A percentile compares a stretch with the other conserved stretches of the same genome.
Evolutionary conservation across 352 stramenopile genomes (phyloP).

Genomic region (Aphanomyces euteiches): DNA sequence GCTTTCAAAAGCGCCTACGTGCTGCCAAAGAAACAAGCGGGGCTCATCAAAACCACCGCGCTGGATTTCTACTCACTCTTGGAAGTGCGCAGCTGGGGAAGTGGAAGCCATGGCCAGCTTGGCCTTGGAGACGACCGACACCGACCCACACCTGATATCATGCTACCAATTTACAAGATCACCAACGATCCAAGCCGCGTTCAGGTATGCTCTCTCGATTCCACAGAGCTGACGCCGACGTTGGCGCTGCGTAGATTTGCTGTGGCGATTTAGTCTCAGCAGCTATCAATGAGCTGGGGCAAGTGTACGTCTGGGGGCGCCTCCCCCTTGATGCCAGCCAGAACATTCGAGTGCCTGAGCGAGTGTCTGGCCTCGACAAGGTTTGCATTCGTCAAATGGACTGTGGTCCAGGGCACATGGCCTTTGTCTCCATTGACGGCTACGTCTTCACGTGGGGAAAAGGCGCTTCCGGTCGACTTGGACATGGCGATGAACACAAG

Average conservation of each 20-base stretch:
- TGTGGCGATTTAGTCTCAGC: slow-evolving; percentile 12
- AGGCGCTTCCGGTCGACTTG: slow-evolving; percentile 34
- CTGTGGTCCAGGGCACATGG: slow-evolving; percentile 15
- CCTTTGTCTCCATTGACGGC: background rate
- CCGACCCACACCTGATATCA: slow-evolving; percentile 6
- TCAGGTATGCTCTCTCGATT: background rate
- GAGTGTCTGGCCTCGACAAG: slow-evolving; percentile 12
- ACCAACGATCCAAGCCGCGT: background rate
- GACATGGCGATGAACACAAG: slow-evolving; percentile 36
- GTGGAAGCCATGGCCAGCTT: slow-evolving; percentile 22
- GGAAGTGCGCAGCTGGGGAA: slow-evolving; percentile 25
- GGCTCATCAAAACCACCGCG: background rate
- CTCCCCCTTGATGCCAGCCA: background rate
- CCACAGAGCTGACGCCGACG: background rate
- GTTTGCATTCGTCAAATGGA: background rate
- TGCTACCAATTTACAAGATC: slow-evolving; percentile 18
- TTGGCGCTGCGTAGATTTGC: background rate
- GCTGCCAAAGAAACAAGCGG: background rate
- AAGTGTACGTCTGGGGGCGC: slow-evolving; percentile 16
- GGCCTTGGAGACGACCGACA: slow-evolving; percentile 24
- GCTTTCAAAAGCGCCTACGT: background rate
- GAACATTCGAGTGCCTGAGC: slow-evolving; percentile 1
- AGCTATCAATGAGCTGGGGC: slow-evolving; percentile 16
- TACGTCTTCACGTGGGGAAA: slow-evolving; percentile 39
- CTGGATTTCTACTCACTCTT: slow-evolving; percentile 19